phyloP scores from a whole-genome alignment of 192 early-diverging fungal genomes.

The Ambispora gerdemannii region DNA sequence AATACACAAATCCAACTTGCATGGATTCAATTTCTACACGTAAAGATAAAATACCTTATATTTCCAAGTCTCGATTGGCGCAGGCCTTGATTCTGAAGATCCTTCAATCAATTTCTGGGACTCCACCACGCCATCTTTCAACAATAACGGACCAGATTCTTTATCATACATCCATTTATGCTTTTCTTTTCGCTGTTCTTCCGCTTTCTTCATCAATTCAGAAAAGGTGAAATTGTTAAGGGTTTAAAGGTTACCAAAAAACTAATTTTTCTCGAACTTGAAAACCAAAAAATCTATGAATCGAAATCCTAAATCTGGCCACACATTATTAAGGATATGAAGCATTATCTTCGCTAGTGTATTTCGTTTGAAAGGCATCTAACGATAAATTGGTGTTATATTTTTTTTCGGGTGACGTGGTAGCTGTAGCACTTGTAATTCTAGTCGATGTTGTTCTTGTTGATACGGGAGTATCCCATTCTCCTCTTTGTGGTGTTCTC shows the following conservation, averaged over 20 bases:
- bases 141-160: conserved; percentile 43
- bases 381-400: conserved; percentile 55
- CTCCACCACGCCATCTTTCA: conserved; percentile 22
- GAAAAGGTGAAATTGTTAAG: conserved; percentile 44
- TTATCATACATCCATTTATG: conserved; percentile 67
- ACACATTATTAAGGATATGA: conserved; percentile 41
- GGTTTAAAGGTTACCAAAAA: neutral
- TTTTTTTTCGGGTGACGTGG: conserved; percentile 18
- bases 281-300: neutral
- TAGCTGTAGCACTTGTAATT: conserved; percentile 11
- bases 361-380: conserved; percentile 68
- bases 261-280: neutral
- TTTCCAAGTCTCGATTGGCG: conserved; percentile 51
- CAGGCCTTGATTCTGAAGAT: conserved; percentile 28
- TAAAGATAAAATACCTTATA: conserved; percentile 45
- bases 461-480: conserved; percentile 21
- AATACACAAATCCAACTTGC: neutral
- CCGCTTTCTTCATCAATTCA: conserved; percentile 58
- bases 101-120: conserved; percentile 31
- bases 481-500: conserved; percentile 30
- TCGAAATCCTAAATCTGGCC: neutral
- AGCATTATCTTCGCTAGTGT: conserved; percentile 82
- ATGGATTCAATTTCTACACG: neutral
- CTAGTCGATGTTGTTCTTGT: neutral
- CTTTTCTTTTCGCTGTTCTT: conserved; percentile 52